phyloP scores from a whole-genome alignment of 1,284 basidiomycete species.

The Gomphus sp. region DNA sequence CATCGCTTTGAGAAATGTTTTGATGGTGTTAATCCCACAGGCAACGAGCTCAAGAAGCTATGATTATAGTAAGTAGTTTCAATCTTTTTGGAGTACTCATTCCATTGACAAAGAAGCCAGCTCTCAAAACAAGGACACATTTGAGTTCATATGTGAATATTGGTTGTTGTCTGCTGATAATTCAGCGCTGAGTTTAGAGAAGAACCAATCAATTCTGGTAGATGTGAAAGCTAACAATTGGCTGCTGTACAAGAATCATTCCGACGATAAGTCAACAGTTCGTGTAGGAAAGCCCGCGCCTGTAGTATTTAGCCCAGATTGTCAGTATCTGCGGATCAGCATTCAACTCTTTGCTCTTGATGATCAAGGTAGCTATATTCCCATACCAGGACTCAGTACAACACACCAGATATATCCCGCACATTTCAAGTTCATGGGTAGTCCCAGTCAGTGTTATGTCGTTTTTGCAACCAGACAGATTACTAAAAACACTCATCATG shows the following conservation, averaged over 20 bases:
- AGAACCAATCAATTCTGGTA: background rate
- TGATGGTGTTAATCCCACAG: conserved; percentile 12
- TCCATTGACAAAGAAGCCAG: background rate
- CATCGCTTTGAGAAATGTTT: conserved; percentile 2
- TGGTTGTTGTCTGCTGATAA: background rate
- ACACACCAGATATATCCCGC: too few relatives aligned
- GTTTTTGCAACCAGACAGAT: too few relatives aligned
- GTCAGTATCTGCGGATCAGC: conserved; percentile 18
- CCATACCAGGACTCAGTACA: too few relatives aligned
- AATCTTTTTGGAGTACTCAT: background rate
- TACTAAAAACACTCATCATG: too few relatives aligned
- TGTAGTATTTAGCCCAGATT: conserved; percentile 16
- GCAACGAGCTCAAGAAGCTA: conserved; percentile 11
- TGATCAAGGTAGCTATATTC: conserved; percentile 10
- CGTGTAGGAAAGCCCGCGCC: conserved; percentile 8
- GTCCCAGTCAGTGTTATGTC: too few relatives aligned
- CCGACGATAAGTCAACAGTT: background rate
- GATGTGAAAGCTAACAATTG: conserved; percentile 12
- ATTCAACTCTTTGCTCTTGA: conserved; percentile 17
- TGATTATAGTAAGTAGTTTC: conserved; percentile 12
- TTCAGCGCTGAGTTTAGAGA: background rate
- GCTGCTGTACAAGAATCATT: conserved; percentile 3
- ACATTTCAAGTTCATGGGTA: too few relatives aligned
- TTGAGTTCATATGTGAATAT: background rate
- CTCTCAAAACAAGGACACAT: background rate